Evolutionary conservation across 345 rosid species (phyloP), one percentile per base, ranked within the genome.

Genomic region (Isatis tinctoria): DNA sequence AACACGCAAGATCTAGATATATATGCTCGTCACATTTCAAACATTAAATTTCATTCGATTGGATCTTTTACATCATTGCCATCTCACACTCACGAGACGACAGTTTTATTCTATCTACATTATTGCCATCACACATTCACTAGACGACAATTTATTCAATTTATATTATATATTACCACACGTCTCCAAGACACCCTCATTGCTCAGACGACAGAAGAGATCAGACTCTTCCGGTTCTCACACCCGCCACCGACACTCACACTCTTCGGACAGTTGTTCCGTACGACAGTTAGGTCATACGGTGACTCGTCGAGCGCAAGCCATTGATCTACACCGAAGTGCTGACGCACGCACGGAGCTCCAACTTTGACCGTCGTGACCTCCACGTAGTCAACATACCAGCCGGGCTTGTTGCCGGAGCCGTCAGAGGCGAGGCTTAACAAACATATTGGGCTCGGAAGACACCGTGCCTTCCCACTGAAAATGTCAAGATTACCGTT

Each of bases 321-420:
- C 98, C 98, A 94, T 82, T 89, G 98, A 83, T 89, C 95, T 44
- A 94, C 78, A 22, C 78, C 71, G 67, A 94, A 94, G 82, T 26
- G 63, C 80, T 83, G 74, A 58, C 84, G 86, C 3, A 76, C 5
- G 57, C 97, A 91, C 4, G 70, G 12, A 4, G 52, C 51, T 41
- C 87, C 95, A 51, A 85, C 82, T 17, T 89, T 89, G 0, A 91
- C 82, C 10, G 84, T 28, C 0, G 89, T 83, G 26, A 89, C 85
- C 78, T 94, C 96, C 30, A 91, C 89, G 80, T 90, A 94, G 80
- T 90, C 86, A 58, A 80, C 77, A 83, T 94, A 91, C 98, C 96
- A 91, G 0, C 97, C 97, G 48, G 84, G 95, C 60, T 83, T 84
- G 0, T 68, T 20, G 0, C 97, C 97, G 0, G 85, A 84, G 2